Conservation (phyloP, 495 filamentous ascomycete genomes). For the Podospora didyma region DNA sequence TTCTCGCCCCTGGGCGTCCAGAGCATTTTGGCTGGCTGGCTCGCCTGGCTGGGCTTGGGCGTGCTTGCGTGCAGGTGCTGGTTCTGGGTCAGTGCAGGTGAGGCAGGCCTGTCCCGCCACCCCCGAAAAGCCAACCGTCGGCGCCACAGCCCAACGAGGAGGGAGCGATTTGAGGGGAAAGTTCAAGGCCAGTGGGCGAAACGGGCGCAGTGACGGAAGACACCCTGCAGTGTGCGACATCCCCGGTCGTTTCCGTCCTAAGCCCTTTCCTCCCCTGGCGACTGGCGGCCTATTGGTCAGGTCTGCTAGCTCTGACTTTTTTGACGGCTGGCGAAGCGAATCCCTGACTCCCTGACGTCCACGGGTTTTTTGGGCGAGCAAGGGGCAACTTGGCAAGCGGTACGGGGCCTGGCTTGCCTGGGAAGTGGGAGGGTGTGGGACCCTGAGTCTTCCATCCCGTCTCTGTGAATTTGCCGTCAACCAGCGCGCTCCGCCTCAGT, state of each 20-base stretch:
- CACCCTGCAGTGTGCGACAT: neutral
- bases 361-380: neutral
- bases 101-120: slow-evolving; percentile 14
- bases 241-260: neutral
- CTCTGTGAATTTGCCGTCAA: neutral
- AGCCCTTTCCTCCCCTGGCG: neutral
- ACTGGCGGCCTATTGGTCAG: neutral
- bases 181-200: neutral
- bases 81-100: no score
- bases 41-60: neutral
- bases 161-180: neutral
- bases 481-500: slow-evolving; percentile 9
- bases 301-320: slow-evolving; percentile 1
- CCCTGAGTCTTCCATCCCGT: no score
- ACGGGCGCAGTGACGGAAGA: neutral
- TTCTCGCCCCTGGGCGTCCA: neutral
- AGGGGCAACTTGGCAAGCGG: neutral
- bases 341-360: neutral
- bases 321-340: slow-evolving; percentile 8
- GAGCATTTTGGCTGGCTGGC: neutral
- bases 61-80: no score
- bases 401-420: neutral
- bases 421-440: neutral
- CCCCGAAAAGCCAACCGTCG: slow-evolving; percentile 40
- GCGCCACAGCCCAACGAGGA: slow-evolving; percentile 20